Evolutionary conservation across 2,329 filamentous ascomycete species (phyloP).

Genomic region (Lasiodiplodia gonubiensis): DNA sequence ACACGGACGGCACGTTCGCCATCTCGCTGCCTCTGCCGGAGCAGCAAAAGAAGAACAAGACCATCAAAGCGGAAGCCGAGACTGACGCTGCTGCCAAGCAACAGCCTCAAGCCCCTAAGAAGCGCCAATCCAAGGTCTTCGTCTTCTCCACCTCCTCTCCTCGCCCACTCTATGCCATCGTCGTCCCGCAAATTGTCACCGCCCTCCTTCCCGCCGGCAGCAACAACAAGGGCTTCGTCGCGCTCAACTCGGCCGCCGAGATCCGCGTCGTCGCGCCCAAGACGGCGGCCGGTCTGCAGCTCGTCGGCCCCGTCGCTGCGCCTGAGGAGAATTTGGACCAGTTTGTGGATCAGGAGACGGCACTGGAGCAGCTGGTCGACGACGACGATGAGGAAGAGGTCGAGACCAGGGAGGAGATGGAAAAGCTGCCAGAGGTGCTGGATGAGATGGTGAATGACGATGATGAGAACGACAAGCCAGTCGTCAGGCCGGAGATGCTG

Average conservation of each 20-base stretch:
- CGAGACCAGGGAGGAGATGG: constrained; percentile 40
- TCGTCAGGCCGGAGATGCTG: constrained; percentile 71
- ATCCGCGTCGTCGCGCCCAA: constrained; percentile 58
- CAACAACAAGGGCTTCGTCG: constrained; percentile 70
- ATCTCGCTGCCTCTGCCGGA: constrained; percentile 46
- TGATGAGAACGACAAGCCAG: constrained; percentile 59
- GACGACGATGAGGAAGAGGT: not conserved
- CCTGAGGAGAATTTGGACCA: constrained; percentile 33
- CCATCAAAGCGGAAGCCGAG: not conserved
- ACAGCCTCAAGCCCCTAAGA: not conserved
- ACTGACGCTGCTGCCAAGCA: constrained; percentile 17
- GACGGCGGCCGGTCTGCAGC: constrained; percentile 34
- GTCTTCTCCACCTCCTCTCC: constrained; percentile 70
- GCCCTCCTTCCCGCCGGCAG: constrained; percentile 67
- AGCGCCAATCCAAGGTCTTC: constrained; percentile 55
- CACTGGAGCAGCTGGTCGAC: constrained; percentile 31
- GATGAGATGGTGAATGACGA: constrained; percentile 26
- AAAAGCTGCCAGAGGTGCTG: constrained; percentile 33
- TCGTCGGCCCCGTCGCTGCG: constrained; percentile 41
- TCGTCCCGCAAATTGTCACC: constrained; percentile 64
- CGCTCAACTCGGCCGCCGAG: constrained; percentile 77
- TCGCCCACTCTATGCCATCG: constrained; percentile 64
- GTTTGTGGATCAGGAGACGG: constrained; percentile 34
- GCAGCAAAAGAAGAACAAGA: constrained; percentile 27
- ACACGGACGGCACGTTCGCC: constrained; percentile 54